Base-by-base conservation (phyloP, 1,284 basidiomycete species). In the Fomitiporia mediterranea region DNA sequence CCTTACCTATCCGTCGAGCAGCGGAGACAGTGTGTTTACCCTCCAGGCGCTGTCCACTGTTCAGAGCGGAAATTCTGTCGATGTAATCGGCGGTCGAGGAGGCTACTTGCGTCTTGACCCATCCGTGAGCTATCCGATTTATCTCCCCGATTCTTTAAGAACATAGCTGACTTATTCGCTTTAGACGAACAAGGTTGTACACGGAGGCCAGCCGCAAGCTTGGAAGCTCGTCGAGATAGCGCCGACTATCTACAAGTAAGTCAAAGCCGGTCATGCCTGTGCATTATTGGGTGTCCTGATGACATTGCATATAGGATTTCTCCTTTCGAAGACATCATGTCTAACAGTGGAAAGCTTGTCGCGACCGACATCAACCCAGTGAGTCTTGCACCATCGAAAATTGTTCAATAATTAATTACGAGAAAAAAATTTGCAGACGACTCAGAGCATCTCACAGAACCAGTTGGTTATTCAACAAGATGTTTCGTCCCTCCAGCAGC, bases 301-400 rank as follows among this genome's bases (percentile, higher is more conserved):
- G 3, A 42, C 25, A 9, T 27, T 21, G 11, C 28, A 6, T n/a
- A 19, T 55, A 56, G 38, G 35, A 40, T 56, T 23, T 28, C 40
- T 19, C 56, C 56, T 21, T 57, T 48, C 21, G 56, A 57, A 17
- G 38, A 49, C 39, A 21, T 57, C 13, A 23, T 53, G 25, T 53
- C 51, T 19, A 17, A 47, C 5, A 34, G 19, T 25, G 56, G 56
- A 30, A 47, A 19, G 15, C 50, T 57, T 21, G 38, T 57, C 9
- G 56, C 46, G 19, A 57, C 56, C 9, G 56, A 57, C 23, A 48
- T 53, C 21, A 53, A 53, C 40, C 7, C 50, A 28, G 56, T 57
- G 38, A 34, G 55, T 38, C 13, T 3, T 28, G 13, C 6, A n/a
- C 17, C 27, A 15, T n/a, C n/a, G n/a, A n/a, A n/a, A n/a, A n/a